Conservation (phyloP, 257 asterid species). For the Solanum arcanum region DNA sequence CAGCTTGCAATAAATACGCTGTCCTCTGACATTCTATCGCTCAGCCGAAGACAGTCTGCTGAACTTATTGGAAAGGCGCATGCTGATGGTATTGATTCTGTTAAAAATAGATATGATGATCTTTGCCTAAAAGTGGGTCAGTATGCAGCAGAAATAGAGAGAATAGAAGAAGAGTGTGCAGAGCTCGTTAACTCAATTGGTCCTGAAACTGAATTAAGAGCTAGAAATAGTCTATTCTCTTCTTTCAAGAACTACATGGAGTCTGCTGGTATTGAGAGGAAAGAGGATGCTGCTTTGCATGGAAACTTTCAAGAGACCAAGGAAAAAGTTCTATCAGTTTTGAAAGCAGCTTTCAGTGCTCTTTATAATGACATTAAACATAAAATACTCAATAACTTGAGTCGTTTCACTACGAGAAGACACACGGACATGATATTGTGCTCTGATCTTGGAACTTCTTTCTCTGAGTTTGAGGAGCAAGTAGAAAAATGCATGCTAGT, state of each 20-base stretch:
- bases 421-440: constrained; percentile 17
- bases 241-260: constrained; percentile 51
- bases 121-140: constrained; percentile 60
- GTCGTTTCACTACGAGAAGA: constrained; percentile 26
- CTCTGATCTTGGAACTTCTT: constrained; percentile 50
- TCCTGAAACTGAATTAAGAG: constrained; percentile 60
- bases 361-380: constrained; percentile 53
- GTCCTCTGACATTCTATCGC: constrained; percentile 59
- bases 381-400: constrained; percentile 33
- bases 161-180: constrained; percentile 58
- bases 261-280: constrained; percentile 33
- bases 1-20: constrained; percentile 54
- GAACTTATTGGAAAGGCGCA: constrained; percentile 49
- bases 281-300: constrained; percentile 20
- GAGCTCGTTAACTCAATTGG: constrained; percentile 63
- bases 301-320: constrained; percentile 41
- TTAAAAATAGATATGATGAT: constrained; percentile 58
- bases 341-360: constrained; percentile 47
- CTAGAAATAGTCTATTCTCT: constrained; percentile 66
- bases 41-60: constrained; percentile 69
- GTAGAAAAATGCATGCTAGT: constrained; percentile 72
- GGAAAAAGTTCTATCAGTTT: constrained; percentile 30
- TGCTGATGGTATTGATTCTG: constrained; percentile 33
- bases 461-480: constrained; percentile 65
- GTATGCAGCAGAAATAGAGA: constrained; percentile 74